Evolutionary conservation across 331 rosid genomes (phyloP).

Genomic region (Spiraea crenata): DNA sequence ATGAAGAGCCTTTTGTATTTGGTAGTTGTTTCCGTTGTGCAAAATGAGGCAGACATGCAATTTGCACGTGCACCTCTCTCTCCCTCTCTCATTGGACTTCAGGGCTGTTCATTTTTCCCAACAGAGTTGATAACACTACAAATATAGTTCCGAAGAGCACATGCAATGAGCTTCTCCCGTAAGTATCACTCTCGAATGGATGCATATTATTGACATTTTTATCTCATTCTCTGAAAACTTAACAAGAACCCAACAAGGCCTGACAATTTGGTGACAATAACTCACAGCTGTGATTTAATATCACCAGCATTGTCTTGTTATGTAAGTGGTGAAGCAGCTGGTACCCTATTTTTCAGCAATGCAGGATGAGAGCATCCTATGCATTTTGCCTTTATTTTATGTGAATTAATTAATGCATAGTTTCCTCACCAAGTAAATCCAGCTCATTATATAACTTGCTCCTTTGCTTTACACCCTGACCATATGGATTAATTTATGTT

Average conservation of each 20-base stretch:
- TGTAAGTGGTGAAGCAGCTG: constrained; percentile 35
- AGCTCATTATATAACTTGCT: background rate
- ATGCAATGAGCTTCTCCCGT: background rate
- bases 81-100: constrained; percentile 21
- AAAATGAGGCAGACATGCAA: constrained; percentile 38
- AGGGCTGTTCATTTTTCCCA: constrained; percentile 8
- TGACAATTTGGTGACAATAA: constrained; percentile 30
- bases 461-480: constrained; percentile 6
- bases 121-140: background rate
- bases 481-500: background rate
- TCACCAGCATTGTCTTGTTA: constrained; percentile 37
- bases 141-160: background rate
- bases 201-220: background rate
- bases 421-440: constrained; percentile 13
- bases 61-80: constrained; percentile 48
- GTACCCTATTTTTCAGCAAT: constrained; percentile 25
- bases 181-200: too few species aligned
- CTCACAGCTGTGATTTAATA: constrained; percentile 33
- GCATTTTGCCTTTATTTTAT: constrained; percentile 27
- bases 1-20: constrained; percentile 20
- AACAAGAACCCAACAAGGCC: background rate
- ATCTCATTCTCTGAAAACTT: background rate
- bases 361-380: constrained; percentile 49
- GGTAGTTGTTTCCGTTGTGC: constrained; percentile 27
- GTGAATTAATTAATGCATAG: background rate